phyloP scores from a whole-genome alignment of 495 filamentous ascomycete genomes.

The Penicillium macrosclerotiorum region DNA sequence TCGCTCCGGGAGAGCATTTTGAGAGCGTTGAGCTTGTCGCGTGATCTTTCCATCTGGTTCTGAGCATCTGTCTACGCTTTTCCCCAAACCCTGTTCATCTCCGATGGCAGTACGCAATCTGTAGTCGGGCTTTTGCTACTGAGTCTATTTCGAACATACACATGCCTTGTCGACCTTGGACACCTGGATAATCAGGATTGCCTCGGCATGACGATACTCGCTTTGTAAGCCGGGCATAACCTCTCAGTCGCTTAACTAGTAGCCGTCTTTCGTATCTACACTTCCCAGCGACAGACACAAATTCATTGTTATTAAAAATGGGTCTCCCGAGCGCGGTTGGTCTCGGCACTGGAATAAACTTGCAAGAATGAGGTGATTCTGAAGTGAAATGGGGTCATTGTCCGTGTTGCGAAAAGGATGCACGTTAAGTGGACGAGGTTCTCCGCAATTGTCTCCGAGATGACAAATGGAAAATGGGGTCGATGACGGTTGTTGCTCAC shows the following conservation, averaged over 20 bases:
- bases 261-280: no score
- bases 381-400: conserved; percentile 11
- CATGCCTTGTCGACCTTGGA: neutral
- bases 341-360: neutral
- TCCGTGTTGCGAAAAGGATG: neutral
- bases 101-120: no score
- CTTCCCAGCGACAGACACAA: no score
- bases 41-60: no score
- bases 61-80: no score
- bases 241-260: neutral
- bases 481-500: conserved; percentile 11
- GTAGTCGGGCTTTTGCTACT: no score
- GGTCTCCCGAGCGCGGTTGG: no score
- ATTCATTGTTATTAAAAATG: no score
- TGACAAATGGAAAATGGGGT: conserved; percentile 20
- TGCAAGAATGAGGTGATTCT: conserved; percentile 9
- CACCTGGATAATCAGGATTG: conserved; percentile 1
- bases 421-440: conserved; percentile 9
- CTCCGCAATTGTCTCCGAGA: conserved; percentile 16
- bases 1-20: no score
- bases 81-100: no score
- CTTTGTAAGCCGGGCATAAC: conserved; percentile 2
- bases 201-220: conserved; percentile 7
- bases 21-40: no score
- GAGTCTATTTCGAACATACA: neutral